Evolutionary conservation across 371 early-diverging fungal genomes (phyloP).

Genomic region (Mucor racemosus): DNA sequence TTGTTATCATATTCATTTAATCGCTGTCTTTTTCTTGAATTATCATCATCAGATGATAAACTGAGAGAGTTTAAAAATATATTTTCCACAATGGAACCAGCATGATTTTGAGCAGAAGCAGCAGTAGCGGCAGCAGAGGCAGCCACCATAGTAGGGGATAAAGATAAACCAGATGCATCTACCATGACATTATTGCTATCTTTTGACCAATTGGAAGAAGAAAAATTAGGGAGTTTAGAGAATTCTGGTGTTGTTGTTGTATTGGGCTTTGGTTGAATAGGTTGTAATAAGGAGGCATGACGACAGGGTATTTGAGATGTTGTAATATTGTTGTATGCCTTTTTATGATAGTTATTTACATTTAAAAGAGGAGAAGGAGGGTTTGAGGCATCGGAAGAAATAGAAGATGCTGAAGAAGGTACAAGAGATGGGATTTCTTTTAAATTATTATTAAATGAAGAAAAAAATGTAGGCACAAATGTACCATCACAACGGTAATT

Average conservation of each 20-base stretch:
- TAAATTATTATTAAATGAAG: background rate
- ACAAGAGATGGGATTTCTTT: conserved; percentile 11
- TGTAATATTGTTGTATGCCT: background rate
- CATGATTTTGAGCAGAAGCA: conserved; percentile 16
- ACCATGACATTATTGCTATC: background rate
- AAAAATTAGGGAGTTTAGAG: background rate
- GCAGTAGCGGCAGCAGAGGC: conserved; percentile 15
- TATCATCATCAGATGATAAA: background rate
- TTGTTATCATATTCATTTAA: background rate
- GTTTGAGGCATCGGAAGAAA: conserved; percentile 21
- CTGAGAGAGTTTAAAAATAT: conserved; percentile 28
- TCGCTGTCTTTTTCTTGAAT: background rate
- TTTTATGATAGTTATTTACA: background rate
- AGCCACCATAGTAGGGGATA: conserved; percentile 22
- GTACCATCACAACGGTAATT: background rate
- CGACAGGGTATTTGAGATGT: background rate
- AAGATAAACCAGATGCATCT: background rate
- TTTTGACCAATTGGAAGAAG: background rate
- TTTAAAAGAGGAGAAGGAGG: conserved; percentile 15
- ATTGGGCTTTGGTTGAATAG: conserved; percentile 10
- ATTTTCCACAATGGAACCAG: conserved; percentile 24
- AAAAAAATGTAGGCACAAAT: conserved; percentile 1
- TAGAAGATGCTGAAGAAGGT: conserved; percentile 20
- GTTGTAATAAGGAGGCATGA: background rate
- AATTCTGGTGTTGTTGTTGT: background rate